Percentiles rank a stretch among this genome's conserved stretches.
Evolutionary conservation across 1,139 yeast species (phyloP).

Genomic region (Suhomyces panamericanus): DNA sequence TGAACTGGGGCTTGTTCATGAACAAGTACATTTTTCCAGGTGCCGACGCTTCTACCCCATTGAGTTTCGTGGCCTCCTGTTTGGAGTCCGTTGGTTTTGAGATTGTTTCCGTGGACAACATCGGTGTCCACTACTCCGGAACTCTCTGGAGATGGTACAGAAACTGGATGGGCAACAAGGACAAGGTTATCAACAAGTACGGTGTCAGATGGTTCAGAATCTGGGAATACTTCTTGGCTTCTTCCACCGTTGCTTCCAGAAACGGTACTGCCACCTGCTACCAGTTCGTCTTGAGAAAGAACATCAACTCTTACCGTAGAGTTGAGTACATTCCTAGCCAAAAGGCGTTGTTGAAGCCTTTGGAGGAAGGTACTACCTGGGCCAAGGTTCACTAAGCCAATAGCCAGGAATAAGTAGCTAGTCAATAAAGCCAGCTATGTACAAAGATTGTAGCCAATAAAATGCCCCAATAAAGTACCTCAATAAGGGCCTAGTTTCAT

Average conservation of each 20-base stretch:
- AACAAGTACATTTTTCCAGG: constrained; percentile 97
- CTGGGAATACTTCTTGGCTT: constrained; percentile 89
- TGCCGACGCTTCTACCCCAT: constrained; percentile 95
- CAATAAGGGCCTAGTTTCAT: too few species aligned
- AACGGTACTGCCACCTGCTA: constrained; percentile 93
- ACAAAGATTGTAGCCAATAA: too few species aligned
- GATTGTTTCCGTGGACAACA: constrained; percentile 78
- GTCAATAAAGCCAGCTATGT: too few species aligned
- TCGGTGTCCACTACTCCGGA: constrained; percentile 91
- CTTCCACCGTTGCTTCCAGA: constrained; percentile 80
- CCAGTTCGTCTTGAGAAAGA: constrained; percentile 90
- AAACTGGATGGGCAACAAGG: constrained; percentile 88
- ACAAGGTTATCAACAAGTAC: constrained; percentile 72
- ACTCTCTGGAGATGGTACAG: constrained; percentile 95
- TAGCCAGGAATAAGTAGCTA: too few species aligned
- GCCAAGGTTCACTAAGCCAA: constrained; percentile 26
- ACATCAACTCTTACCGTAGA: constrained; percentile 81
- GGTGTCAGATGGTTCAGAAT: constrained; percentile 91
- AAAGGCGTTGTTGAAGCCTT: constrained; percentile 72
- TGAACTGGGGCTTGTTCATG: constrained; percentile 94
- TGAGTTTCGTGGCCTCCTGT: constrained; percentile 74
- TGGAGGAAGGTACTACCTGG: constrained; percentile 49
- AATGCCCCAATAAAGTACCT: too few species aligned
- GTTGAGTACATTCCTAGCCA: constrained; percentile 78
- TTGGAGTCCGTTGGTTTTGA: constrained; percentile 88